Base-by-base conservation (phyloP, 352 stramenopile genomes). In the Phytophthora pisi region DNA sequence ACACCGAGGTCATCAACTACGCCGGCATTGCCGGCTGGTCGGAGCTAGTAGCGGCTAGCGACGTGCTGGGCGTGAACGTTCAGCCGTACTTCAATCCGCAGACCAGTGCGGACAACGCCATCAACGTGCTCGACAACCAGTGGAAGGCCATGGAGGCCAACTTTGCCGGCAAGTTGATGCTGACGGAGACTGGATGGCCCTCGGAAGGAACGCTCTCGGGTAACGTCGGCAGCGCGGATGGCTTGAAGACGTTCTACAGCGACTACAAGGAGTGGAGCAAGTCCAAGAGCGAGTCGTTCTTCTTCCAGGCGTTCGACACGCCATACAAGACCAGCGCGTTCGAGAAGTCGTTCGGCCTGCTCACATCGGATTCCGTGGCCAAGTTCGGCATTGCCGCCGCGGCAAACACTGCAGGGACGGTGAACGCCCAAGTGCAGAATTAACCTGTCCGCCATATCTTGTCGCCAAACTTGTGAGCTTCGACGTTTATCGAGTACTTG, bases 231-330 rank as follows among this genome's bases (percentile, higher is more conserved):
- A 74, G 69, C 24, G 6, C 55, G 1, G 54, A 64, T 0, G 59
- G 62, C 24, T 59, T 62, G 1, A 18, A 66, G 34, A 68, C 50
- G 15, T 92, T 88, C 71, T 90, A 75, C 51, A 52, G 55, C 11
- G 62, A 74, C 16, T 89, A 89, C 72, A 74, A 90, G 66, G 28
- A 60, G 8, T 93, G 82, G 82, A 78, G 77, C 50, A 65, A 61
- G 24, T 67, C 71, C 38, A 61, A 86, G 10, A 70, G 72, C 31
- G 58, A 70, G 24, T 65, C 55, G 15, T 90, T 81, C 55, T 93
- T 88, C 77, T 93, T 93, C 70, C 83, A 90, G 59, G 77, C 86
- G 51, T 93, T 89, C 26, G 81, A 92, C 68, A 81, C 78, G 3
- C 78, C 78, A 2, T 73, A 82, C 71, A 82, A 83, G 58, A 42